These are phyloP conservation scores for Picea sitchensis DNA, from an alignment of 75 land plant species.

Conservation along the genomic window DNA sequence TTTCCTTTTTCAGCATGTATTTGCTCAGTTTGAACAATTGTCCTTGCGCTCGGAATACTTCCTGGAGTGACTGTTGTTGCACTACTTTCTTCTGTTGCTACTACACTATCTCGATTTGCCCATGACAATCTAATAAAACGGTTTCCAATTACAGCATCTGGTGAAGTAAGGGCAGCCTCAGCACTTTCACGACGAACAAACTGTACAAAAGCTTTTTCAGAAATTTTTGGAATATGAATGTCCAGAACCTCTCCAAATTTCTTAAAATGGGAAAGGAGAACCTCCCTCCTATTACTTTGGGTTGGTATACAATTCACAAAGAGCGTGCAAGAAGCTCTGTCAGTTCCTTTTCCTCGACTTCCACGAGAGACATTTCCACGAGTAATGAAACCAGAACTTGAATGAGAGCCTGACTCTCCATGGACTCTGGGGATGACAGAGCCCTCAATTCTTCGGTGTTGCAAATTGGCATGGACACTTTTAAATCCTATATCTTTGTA, in stretches of 20 bases:
- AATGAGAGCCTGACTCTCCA: constrained; percentile 9
- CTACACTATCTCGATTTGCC: constrained; percentile 92
- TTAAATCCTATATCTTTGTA: constrained; percentile 4
- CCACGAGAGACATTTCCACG: constrained; percentile 16
- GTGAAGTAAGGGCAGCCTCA: constrained; percentile 77
- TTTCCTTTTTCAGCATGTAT: constrained; percentile 29
- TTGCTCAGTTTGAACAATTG: constrained; percentile 23
- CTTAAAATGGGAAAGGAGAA: constrained; percentile 72
- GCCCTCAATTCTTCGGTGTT: constrained; percentile 16
- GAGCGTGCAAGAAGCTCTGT: constrained; percentile 75
- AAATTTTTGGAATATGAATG: constrained; percentile 75
- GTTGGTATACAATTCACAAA: constrained; percentile 86
- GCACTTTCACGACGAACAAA: constrained; percentile 79
- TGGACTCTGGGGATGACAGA: constrained; percentile 2
- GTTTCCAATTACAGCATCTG: constrained; percentile 99
- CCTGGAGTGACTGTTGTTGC: constrained; percentile 12
- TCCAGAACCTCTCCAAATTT: constrained; percentile 95
- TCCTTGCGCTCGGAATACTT: constrained; percentile 3
- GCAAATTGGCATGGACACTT: constrained; percentile 2
- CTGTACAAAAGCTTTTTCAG: constrained; percentile 90
- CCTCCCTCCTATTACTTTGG: constrained; percentile 60
- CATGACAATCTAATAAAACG: constrained; percentile 90
- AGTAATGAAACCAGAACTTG: constrained; percentile 13
- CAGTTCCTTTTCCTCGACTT: constrained; percentile 32
- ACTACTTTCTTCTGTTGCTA: constrained; percentile 28